Conservation (phyloP, 108 stramenopile species). For the Epithemia pelagica region DNA sequence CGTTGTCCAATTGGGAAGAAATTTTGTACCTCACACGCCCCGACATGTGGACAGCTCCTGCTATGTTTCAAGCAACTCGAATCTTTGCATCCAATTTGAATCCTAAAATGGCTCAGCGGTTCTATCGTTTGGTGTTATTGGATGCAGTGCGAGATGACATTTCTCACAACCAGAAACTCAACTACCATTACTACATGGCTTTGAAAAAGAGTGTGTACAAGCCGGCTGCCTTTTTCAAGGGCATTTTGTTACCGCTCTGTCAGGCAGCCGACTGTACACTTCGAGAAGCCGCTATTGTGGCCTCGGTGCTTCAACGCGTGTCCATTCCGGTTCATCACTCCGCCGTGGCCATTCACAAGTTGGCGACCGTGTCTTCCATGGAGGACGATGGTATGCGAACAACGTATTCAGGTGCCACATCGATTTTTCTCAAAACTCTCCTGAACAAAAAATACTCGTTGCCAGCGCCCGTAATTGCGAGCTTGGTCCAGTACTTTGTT, state of each 20-base stretch:
- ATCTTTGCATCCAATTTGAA: conserved; percentile 98
- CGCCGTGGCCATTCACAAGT: conserved; percentile 95
- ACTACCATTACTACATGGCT: conserved; percentile 97
- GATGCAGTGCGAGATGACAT: conserved; percentile 95
- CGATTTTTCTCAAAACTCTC: conserved; percentile 86
- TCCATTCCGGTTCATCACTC: conserved; percentile 95
- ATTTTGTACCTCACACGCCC: conserved; percentile 95
- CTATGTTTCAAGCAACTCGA: conserved; percentile 93
- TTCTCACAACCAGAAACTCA: conserved; percentile 83
- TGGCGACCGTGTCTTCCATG: conserved; percentile 66
- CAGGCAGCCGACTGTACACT: conserved; percentile 84
- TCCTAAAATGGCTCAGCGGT: conserved; percentile 95
- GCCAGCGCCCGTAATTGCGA: conserved; percentile 87
- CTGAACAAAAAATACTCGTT: conserved; percentile 98
- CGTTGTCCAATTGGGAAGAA: conserved; percentile 95
- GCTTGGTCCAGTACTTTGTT: conserved; percentile 87
- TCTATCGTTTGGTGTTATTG: conserved; percentile 93
- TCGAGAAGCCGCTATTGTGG: conserved; percentile 94
- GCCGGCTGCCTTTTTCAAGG: conserved; percentile 98
- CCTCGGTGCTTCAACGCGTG: conserved; percentile 87
- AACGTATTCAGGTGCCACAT: conserved; percentile 90
- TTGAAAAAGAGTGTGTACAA: conserved; percentile 96
- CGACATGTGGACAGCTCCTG: conserved; percentile 94
- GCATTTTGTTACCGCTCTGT: conserved; percentile 93
- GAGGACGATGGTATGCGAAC: background rate